Percentiles rank a stretch among this genome's conserved stretches.
Evolutionary conservation across 805 yeast genomes (phyloP).

Genomic region (Yamadazyma kitorensis): DNA sequence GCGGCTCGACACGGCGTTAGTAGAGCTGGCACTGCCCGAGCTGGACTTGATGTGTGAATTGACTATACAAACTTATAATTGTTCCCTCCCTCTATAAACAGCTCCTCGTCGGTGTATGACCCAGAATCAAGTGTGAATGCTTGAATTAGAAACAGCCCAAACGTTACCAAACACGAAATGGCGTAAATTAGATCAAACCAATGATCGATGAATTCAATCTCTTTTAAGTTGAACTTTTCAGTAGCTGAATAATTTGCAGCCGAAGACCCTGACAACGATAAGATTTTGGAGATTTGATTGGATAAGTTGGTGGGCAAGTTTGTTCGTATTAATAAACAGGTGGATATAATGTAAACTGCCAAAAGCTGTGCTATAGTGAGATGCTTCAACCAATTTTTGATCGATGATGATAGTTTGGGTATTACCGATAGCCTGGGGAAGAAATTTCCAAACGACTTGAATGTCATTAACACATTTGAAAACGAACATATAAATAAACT

Average conservation of each 20-base stretch:
- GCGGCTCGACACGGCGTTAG: too few relatives aligned
- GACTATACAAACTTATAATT: constrained; percentile 6
- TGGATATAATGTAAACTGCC: constrained; percentile 51
- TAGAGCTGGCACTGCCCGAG: too few relatives aligned
- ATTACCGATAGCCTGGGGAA: constrained; percentile 21
- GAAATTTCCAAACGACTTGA: constrained; percentile 46
- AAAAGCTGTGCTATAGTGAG: constrained; percentile 43
- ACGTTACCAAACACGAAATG: constrained; percentile 36
- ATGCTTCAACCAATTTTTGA: constrained; percentile 33
- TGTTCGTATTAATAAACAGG: constrained; percentile 48
- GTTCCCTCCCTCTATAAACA: constrained; percentile 7
- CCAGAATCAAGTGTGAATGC: background rate
- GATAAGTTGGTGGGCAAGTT: constrained; percentile 46
- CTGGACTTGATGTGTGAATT: too few relatives aligned
- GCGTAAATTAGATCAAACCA: constrained; percentile 56
- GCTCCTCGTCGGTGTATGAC: constrained; percentile 8
- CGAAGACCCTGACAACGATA: constrained; percentile 33
- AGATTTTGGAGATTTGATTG: constrained; percentile 35
- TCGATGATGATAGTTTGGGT: constrained; percentile 11
- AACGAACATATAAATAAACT: constrained; percentile 60
- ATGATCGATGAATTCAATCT: constrained; percentile 46
- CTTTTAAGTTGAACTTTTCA: constrained; percentile 21
- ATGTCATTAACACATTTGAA: constrained; percentile 60
- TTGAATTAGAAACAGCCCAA: constrained; percentile 4
- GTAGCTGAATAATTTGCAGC: too few relatives aligned